Base-by-base conservation (phyloP, 2,329 filamentous ascomycete genomes). In the Fusarium euwallaceae region DNA sequence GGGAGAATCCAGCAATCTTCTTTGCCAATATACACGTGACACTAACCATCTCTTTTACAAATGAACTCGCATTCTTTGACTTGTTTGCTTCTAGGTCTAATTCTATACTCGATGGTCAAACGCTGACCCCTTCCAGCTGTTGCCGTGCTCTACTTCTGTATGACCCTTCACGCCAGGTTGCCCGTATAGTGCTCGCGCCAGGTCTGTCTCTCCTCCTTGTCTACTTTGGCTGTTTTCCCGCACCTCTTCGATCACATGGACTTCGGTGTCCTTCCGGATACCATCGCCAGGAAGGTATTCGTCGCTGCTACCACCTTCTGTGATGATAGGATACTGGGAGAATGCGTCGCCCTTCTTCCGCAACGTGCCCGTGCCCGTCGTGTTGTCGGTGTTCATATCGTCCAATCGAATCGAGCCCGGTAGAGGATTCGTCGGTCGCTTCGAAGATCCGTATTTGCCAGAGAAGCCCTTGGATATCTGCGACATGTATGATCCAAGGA, bases 381-480 rank as follows among this genome's bases (percentile, higher is more conserved):
- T 51, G n/a, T 41, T 45, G 3, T 34, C 55, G 5, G 59, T 65
- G 11, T 48, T 62, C 7, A 68, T 43, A 22, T 74, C 71, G 20
- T 72, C 58, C 6, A 74, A 53, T 20, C 73, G 69, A 32, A 72
- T 68, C 8, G 73, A 75, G 39, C 66, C 73, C 1, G 68, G 69
- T 8, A 60, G 56, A 16, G 66, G 70, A 34, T 73, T 73, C 22
- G 36, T 60, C 20, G 56, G 56, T 32, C 69, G 51, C 56, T 64
- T 73, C 20, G 67, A 69, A 6, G 70, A 64, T 37, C 22, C 41
- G 16, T 62, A 41, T 14, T 36, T 59, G 41, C 37, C 51, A 6
- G 60, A 64, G 29, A 64, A 34, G 1, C 61, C 61, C 34, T 65
- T 60, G 16, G 62, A 70, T 32, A 56, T 7, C 9, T 55, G 58